phyloP scores from a whole-genome alignment of 2,329 filamentous ascomycete genomes.

The Mycosphaerella arachidis region DNA sequence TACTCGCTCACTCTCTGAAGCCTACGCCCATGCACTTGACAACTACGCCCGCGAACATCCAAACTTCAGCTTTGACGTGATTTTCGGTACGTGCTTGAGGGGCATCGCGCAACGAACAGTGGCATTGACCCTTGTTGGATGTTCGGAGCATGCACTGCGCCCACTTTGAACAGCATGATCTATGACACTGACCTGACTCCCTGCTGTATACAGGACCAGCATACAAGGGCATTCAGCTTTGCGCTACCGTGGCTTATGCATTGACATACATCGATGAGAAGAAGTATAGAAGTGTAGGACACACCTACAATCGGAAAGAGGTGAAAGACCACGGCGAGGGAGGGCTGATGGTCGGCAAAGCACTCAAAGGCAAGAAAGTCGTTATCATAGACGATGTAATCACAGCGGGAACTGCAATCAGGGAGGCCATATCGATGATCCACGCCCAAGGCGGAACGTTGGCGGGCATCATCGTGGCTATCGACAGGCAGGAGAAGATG shows the following conservation, averaged over 20 bases:
- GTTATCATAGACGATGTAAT: constrained; percentile 96
- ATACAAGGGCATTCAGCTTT: constrained; percentile 96
- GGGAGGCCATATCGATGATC: constrained; percentile 88
- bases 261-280: constrained; percentile 64
- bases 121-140: too few species aligned
- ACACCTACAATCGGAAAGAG: constrained; percentile 94
- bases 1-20: constrained; percentile 70
- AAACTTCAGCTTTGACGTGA: constrained; percentile 66
- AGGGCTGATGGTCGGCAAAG: constrained; percentile 83
- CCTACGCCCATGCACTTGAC: constrained; percentile 66
- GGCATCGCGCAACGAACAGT: too few species aligned
- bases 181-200: too few species aligned
- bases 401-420: constrained; percentile 88
- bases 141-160: too few species aligned
- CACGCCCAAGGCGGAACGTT: constrained; percentile 77
- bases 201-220: constrained; percentile 54
- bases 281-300: constrained; percentile 67
- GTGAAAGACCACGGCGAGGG: constrained; percentile 95
- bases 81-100: constrained; percentile 56
- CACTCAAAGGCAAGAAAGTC: constrained; percentile 77
- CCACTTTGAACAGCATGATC: too few species aligned
- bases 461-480: constrained; percentile 79
- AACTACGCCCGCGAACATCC: constrained; percentile 39
- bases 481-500: constrained; percentile 83
- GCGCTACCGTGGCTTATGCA: constrained; percentile 69